A percentile compares a stretch with the other conserved stretches of the same genome.
Evolutionary conservation across 345 rosid genomes (phyloP).

Genomic region (Populus pruinosa): DNA sequence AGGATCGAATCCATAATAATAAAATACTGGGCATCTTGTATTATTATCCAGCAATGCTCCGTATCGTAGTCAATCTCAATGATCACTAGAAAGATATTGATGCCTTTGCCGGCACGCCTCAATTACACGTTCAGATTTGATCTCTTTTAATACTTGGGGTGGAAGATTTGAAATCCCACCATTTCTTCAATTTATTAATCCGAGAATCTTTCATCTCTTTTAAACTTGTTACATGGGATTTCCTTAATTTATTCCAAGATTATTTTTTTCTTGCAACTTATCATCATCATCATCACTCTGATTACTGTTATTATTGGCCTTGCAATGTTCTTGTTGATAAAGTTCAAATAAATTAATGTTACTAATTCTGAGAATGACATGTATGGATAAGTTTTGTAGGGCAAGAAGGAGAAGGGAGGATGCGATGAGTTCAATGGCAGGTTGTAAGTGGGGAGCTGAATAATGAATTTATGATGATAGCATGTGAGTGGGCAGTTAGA

Average conservation of each 20-base stretch:
- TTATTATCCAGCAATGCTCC: not conserved
- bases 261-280: too few relatives aligned
- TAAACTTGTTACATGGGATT: too few relatives aligned
- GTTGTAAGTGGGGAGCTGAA: slow-evolving; percentile 23
- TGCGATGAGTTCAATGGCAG: not conserved
- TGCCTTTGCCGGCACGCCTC: not conserved
- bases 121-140: not conserved
- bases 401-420: not conserved
- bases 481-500: slow-evolving; percentile 23
- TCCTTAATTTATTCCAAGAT: too few relatives aligned
- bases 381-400: not conserved
- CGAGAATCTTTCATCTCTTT: too few relatives aligned
- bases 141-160: not conserved
- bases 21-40: not conserved
- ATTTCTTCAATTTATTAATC: too few relatives aligned
- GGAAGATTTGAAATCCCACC: not conserved
- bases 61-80: not conserved
- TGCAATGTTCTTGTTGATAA: too few relatives aligned
- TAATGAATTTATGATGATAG: slow-evolving; percentile 21
- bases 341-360: too few relatives aligned
- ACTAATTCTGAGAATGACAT: not conserved
- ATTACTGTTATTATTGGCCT: too few relatives aligned
- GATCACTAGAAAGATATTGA: not conserved
- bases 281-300: too few relatives aligned
- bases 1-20: not conserved